Conservation (phyloP, 371 early-diverging fungal species). For the Caulochytrium protostelioides region DNA sequence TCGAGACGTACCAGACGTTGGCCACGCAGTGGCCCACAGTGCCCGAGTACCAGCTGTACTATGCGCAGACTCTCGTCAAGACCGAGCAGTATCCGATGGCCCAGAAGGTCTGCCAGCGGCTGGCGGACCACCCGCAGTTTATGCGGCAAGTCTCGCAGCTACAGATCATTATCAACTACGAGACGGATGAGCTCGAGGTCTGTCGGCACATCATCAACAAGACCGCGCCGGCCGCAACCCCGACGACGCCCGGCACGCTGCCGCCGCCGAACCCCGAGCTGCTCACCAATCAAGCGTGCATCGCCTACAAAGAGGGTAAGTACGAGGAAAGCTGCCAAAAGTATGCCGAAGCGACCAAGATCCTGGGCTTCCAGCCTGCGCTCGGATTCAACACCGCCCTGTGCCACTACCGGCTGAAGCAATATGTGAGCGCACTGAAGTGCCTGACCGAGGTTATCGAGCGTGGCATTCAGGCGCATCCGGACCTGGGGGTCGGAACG, state of each 20-base stretch:
- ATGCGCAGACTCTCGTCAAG: constrained; percentile 27
- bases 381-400: constrained; percentile 24
- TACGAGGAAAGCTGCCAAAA: constrained; percentile 17
- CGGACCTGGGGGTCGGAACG: constrained; percentile 30
- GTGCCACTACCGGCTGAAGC: constrained; percentile 22
- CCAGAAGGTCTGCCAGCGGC: constrained; percentile 15
- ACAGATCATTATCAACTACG: constrained; percentile 28
- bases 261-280: constrained; percentile 28
- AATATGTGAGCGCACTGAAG: constrained; percentile 26
- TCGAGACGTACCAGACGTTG: constrained; percentile 11
- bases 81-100: constrained; percentile 21
- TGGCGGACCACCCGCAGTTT: background rate
- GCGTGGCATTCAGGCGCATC: constrained; percentile 25
- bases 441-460: constrained; percentile 30
- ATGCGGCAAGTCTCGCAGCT: constrained; percentile 17
- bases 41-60: constrained; percentile 21
- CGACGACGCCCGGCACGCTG: too few relatives aligned
- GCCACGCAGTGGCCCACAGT: constrained; percentile 14
- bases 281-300: constrained; percentile 22
- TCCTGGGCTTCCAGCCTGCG: constrained; percentile 23
- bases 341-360: constrained; percentile 20
- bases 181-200: constrained; percentile 20
- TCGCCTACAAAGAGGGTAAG: constrained; percentile 26
- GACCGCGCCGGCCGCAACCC: constrained; percentile 12
- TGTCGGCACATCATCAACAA: constrained; percentile 23